Evolutionary conservation across 805 yeast species (phyloP).

Genomic region (Yamadazyma akitaensis): DNA sequence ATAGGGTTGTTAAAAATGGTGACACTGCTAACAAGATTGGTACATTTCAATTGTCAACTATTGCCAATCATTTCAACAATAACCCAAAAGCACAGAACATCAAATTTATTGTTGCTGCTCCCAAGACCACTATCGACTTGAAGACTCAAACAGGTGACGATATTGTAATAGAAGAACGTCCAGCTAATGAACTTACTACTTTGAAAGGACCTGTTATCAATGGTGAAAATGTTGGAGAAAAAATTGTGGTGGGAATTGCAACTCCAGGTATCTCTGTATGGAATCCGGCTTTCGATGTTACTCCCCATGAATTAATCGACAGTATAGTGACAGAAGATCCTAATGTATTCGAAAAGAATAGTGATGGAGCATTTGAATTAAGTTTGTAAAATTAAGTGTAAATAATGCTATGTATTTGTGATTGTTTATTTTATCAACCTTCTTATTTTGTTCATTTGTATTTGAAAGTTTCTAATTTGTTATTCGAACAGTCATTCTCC

Average conservation of each 20-base stretch:
- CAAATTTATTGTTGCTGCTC: conserved; percentile 92
- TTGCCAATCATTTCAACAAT: conserved; percentile 51
- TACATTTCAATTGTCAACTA: conserved; percentile 79
- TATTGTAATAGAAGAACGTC: conserved; percentile 86
- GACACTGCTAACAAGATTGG: conserved; percentile 97
- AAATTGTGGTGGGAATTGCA: conserved; percentile 68
- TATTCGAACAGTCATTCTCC: too few relatives aligned
- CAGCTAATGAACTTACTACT: conserved; percentile 71
- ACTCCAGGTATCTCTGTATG: conserved; percentile 84
- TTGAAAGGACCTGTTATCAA: conserved; percentile 55
- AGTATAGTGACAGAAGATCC: conserved; percentile 81
- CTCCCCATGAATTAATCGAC: conserved; percentile 79
- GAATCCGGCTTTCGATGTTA: conserved; percentile 96
- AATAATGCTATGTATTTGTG: background rate
- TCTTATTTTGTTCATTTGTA: background rate
- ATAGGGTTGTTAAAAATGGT: conserved; percentile 87
- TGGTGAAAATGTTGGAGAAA: conserved; percentile 30
- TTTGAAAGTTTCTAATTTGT: background rate
- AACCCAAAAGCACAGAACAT: conserved; percentile 27
- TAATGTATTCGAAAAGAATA: conserved; percentile 44
- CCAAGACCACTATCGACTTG: conserved; percentile 83
- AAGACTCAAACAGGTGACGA: conserved; percentile 63
- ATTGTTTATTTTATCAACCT: background rate
- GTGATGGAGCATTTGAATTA: conserved; percentile 5
- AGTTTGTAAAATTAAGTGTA: background rate